These are phyloP conservation scores for Aspergillus floridensis DNA, from an alignment of 2,329 filamentous ascomycete genomes.

Conservation along the genomic window DNA sequence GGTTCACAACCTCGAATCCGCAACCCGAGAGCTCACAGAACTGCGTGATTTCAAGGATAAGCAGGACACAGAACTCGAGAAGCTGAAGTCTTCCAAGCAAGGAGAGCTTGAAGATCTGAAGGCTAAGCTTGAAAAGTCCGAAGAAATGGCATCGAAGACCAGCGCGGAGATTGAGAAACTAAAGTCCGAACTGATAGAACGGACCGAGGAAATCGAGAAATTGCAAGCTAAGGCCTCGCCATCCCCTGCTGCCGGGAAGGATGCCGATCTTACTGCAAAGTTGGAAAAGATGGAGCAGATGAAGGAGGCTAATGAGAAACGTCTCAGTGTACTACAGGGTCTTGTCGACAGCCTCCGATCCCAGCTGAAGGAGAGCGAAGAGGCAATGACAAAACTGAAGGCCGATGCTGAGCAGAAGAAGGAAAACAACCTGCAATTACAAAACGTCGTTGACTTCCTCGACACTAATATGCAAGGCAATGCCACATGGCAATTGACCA, in stretches of 20 bases:
- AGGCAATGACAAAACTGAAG: constrained; percentile 47
- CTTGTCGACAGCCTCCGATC: constrained; percentile 54
- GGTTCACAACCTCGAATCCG: constrained; percentile 63
- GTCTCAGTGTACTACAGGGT: constrained; percentile 53
- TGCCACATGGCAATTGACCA: constrained; percentile 35
- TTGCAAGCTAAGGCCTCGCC: constrained; percentile 31
- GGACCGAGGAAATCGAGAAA: constrained; percentile 40
- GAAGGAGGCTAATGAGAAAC: constrained; percentile 49
- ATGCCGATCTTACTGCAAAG: constrained; percentile 28
- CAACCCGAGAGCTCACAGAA: constrained; percentile 61
- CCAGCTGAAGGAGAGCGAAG: constrained; percentile 55
- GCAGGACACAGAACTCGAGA: constrained; percentile 48
- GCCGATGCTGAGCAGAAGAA: constrained; percentile 42
- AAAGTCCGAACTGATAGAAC: constrained; percentile 40
- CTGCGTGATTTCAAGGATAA: constrained; percentile 54
- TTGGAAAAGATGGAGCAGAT: constrained; percentile 37
- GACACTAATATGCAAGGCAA: constrained; percentile 39
- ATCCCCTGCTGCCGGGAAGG: constrained; percentile 19
- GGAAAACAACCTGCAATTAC: constrained; percentile 31
- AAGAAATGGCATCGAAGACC: constrained; percentile 31
- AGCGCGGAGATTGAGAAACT: constrained; percentile 34
- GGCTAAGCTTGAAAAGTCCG: constrained; percentile 32
- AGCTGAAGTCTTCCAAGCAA: constrained; percentile 41
- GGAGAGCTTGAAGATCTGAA: constrained; percentile 45
- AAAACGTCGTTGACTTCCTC: constrained; percentile 41